phyloP scores from a whole-genome alignment of 805 yeast genomes.

The Huiozyma naganishii region DNA sequence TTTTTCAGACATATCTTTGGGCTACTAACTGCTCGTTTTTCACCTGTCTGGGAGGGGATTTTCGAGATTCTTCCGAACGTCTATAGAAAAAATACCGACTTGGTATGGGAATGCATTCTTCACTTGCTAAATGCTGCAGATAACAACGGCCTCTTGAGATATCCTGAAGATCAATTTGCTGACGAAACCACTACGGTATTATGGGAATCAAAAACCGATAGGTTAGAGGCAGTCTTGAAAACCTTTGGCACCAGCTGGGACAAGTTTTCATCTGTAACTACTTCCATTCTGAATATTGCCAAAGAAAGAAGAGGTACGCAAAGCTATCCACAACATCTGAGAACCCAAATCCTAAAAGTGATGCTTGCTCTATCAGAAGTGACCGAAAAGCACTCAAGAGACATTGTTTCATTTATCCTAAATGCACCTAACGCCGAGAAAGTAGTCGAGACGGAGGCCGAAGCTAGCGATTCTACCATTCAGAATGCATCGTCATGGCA shows the following conservation, averaged over 20 bases:
- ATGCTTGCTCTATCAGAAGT: conserved; percentile 48
- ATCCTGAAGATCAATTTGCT: conserved; percentile 9
- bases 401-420: conserved; percentile 49
- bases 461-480: neutral
- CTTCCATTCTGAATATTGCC: conserved; percentile 31
- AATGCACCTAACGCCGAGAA: conserved; percentile 20
- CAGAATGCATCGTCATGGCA: conserved; percentile 30
- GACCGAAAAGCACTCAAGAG: conserved; percentile 54
- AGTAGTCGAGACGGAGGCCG: conserved; percentile 10
- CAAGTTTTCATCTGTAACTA: conserved; percentile 27
- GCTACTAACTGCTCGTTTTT: conserved; percentile 58
- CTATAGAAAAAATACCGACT: conserved; percentile 30
- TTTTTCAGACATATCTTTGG: conserved; percentile 51
- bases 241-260: conserved; percentile 20
- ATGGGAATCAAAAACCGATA: conserved; percentile 38
- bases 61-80: conserved; percentile 46
- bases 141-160: conserved; percentile 8
- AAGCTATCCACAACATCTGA: conserved; percentile 34
- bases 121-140: conserved; percentile 25
- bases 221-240: conserved; percentile 35
- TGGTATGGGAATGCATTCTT: conserved; percentile 47
- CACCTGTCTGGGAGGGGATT: conserved; percentile 79
- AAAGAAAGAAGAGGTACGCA: conserved; percentile 30
- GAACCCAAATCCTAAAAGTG: conserved; percentile 48
- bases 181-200: conserved; percentile 4